Evolutionary conservation across 805 yeast genomes (phyloP).

Genomic region (Candida yuanshanica): DNA sequence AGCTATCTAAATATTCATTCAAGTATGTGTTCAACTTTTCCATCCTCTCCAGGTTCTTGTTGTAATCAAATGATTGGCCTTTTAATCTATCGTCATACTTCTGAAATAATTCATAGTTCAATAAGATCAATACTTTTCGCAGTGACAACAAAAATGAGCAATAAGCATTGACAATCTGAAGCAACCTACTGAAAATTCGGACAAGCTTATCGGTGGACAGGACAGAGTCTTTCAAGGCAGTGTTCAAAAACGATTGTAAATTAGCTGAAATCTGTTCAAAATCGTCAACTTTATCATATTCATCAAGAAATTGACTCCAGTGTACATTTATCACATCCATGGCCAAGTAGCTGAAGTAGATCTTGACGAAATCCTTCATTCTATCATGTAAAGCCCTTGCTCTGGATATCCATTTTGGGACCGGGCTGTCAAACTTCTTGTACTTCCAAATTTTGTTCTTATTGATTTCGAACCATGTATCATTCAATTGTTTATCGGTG

Average conservation of each 20-base stretch:
- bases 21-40: conserved; percentile 36
- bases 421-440: conserved; percentile 33
- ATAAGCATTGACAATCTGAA: conserved; percentile 42
- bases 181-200: conserved; percentile 37
- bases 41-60: conserved; percentile 35
- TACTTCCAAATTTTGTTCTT: conserved; percentile 64
- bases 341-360: conserved; percentile 49
- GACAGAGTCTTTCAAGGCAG: conserved; percentile 59
- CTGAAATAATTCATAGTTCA: conserved; percentile 40
- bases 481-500: conserved; percentile 52
- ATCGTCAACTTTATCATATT: conserved; percentile 25
- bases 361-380: conserved; percentile 47
- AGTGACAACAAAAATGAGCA: conserved; percentile 46
- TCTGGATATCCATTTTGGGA: conserved; percentile 49
- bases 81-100: conserved; percentile 32
- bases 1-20: conserved; percentile 38
- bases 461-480: conserved; percentile 67
- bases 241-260: conserved; percentile 54
- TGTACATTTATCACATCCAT: conserved; percentile 54
- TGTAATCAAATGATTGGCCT: conserved; percentile 34
- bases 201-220: conserved; percentile 54
- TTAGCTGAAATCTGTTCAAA: conserved; percentile 39
- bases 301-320: conserved; percentile 36
- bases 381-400: conserved; percentile 48
- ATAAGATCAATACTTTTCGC: conserved; percentile 46